Base-by-base conservation (phyloP, 257 asterid species). In the Sherardia arvensis region DNA sequence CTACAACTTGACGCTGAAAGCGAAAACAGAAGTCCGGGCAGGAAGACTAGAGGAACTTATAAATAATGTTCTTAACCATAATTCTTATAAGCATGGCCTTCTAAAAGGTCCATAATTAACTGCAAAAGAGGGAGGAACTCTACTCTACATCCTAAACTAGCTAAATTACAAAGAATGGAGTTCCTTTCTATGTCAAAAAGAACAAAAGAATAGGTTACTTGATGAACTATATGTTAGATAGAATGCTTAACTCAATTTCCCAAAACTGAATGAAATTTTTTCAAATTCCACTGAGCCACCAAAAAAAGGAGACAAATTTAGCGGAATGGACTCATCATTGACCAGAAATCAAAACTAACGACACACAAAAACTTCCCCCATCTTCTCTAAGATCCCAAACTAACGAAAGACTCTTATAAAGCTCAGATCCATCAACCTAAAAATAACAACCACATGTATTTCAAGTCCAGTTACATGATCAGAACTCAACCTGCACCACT, bases 171-270 rank as follows among this genome's bases (percentile, higher is more conserved):
- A 71, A 58, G 61, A 66, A 72, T 72, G n/a, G 49, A 27, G 59
- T 26, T 56, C 29, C 11, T 65, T n/a, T 27, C 48, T 36, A 33
- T 61, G 58, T 54, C 28, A 49, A 43, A 43, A 66, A 61, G 69
- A 72, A 72, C 53, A 36, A 72, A 72, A 66, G 77, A 72, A 61
- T 72, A n/a, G 63, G 72, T 53, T 67, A 66, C 58, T 23, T 30
- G 38, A 48, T 60, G 54, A 49, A 38, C 36, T 61, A 29, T 36
- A 51, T 57, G 59, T 30, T 38, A 60, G 51, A 18, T 0, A 38
- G 38, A 63, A 14, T 63, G 32, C 30, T 51, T 21, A 10, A 43
- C 30, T 53, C 33, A 56, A 28, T 64, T 56, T 28, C 58, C 57
- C 22, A 71, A 48, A 34, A 56, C 45, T 43, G 51, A 32, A 53